These are phyloP conservation scores for Luzula sylvatica DNA, from an alignment of 176 grass and related monocot genomes.

Conservation along the genomic window DNA sequence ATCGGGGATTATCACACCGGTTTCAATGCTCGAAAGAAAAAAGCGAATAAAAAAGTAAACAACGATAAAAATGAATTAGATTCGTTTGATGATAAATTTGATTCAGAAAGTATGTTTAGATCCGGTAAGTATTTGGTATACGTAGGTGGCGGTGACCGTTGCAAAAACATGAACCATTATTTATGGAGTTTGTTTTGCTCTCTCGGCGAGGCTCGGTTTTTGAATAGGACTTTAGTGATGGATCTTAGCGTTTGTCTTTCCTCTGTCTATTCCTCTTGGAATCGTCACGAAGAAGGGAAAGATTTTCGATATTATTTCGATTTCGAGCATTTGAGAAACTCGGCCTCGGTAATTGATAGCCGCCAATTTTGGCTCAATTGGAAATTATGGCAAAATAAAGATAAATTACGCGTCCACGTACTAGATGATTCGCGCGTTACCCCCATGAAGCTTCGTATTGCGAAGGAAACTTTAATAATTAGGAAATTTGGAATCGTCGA, in stretches of 20 bases:
- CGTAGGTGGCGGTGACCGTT: constrained; percentile 53
- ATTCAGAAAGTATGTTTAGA: constrained; percentile 39
- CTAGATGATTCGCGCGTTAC: constrained; percentile 42
- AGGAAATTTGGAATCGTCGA: constrained; percentile 68
- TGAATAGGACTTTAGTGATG: constrained; percentile 60
- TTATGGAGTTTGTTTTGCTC: constrained; percentile 64
- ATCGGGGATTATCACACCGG: constrained; percentile 60
- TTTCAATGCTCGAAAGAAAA: constrained; percentile 47
- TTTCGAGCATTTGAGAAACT: constrained; percentile 42
- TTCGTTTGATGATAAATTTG: constrained; percentile 17
- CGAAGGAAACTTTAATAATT: constrained; percentile 43
- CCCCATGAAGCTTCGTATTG: constrained; percentile 40
- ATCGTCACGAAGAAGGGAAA: constrained; percentile 63
- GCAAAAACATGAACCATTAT: constrained; percentile 77
- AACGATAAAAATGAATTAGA: constrained; percentile 1
- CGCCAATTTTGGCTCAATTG: constrained; percentile 62
- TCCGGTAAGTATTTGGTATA: constrained; percentile 47
- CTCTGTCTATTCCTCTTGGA: constrained; percentile 21
- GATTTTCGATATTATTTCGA: constrained; percentile 68
- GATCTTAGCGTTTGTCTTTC: constrained; percentile 55
- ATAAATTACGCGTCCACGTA: constrained; percentile 37
- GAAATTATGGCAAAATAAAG: constrained; percentile 52
- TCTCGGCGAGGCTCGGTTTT: constrained; percentile 48
- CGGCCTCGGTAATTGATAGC: constrained; percentile 37
- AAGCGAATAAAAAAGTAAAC: background rate